Evolutionary conservation across 306 rosid genomes (phyloP), one percentile per base, ranked within the genome.

Genomic region (Cicer pinnatifidum): DNA sequence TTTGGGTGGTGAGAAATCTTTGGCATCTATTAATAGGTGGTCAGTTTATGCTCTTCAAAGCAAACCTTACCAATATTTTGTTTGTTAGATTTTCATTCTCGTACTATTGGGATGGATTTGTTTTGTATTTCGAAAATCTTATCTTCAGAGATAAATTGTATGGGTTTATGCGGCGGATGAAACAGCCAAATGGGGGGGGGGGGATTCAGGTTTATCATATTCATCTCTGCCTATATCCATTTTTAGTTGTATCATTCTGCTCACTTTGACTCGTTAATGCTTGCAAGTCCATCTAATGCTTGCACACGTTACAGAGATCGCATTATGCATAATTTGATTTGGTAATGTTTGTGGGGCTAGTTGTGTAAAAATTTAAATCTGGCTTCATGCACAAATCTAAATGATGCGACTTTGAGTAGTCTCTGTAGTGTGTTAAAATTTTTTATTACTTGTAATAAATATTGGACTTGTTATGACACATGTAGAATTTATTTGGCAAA

Each of bases 1-100:
- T 11, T 40, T 93, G 76, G 97, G 96, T 20, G 85, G 90, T 85
- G 80, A 86, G 56, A 77, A 84, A 84, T 85, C 97, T 72, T 73
- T 91, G 85, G 80, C 91, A 43, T 89, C 98, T 48, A 89, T 91
- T 82, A 89, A 93, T 84, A 93, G 98, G 98, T 93, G 85, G 86
- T 83, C 83, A 78, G 86, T 83, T 88, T 82, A 81, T 78, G 50
- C 73, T 51, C 63, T 79, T 59, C 79, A 50, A 53, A 67, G 63
- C 45, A 66, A 65, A 48, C 35, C 62, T 41, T 67, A 50, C 12
- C 52, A 37, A 43, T 44, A 16, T 16, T 12, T 40, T 46, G 37
- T 12, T 69, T 77, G 83, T 38, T 56, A 28, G 38, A 37, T 17
- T 61, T 45, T 2, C n/a, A 28, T 72, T 73, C 48, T 58, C 37